Base-by-base conservation (phyloP, 345 rosid species). In the Chamaenerion angustifolium region DNA sequence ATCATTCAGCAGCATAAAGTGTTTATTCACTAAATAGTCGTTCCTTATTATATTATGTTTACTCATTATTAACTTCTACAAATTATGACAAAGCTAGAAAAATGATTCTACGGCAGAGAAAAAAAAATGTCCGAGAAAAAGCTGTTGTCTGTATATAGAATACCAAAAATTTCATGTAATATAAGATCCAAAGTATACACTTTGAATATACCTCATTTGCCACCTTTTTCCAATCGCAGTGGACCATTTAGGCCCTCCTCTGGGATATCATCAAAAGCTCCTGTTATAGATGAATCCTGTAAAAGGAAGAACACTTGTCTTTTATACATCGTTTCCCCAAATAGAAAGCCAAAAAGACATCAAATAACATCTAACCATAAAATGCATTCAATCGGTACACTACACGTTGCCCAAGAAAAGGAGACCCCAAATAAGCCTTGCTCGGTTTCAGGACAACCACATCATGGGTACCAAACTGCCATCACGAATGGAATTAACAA, bases 381-480 rank as follows among this genome's bases (percentile, higher is more conserved):
- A n/a, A n/a, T 65, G 78, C 94, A 83, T 82, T 87, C 16, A 90
- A 53, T 43, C 88, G 75, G 58, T 90, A 87, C 46, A 90, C 96
- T 5, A 90, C 96, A 41, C 98, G 96, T 80, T 92, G 98, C 1
- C 87, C 98, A 42, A 92, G 80, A 52, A 87, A 72, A 73, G 95
- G 80, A 23, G 93, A 81, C 48, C 83, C 82, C 59, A 75, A 59
- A 73, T 83, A 89, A 44, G 98, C 76, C 66, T 87, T 92, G 71
- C 76, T 92, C 9, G 88, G 77, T 66, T 80, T 92, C 58, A 92
- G 55, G 15, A 83, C 82, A 49, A 87, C 96, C 2, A 92, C 98
- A 48, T 92, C 98, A 59, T 87, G 95, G 40, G 81, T 80, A 55
- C 98, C 77, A 68, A 87, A 83, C 85, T 81, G 79, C 66, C 70